Base-by-base conservation (phyloP, 2,329 filamentous ascomycete species). In the Fusarium udum region DNA sequence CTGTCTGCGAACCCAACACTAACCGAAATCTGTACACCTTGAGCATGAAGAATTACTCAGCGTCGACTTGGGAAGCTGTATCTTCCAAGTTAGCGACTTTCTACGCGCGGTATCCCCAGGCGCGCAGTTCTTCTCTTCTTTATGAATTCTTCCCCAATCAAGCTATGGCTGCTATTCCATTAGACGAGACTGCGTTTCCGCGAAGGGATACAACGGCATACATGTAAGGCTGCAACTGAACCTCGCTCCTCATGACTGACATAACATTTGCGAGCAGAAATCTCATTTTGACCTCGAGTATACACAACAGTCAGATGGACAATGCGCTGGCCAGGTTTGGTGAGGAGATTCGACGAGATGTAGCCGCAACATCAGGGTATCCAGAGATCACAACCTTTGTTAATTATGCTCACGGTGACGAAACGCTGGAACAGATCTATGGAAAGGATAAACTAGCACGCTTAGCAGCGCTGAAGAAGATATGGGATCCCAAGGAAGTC, bases 241-340 rank as follows among this genome's bases (percentile, higher is more conserved):
- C 10, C 20, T 1, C 7, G 3, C 0, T 16, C 2, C 9, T 1
- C 1, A 16, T 31, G 14, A 7, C 28, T 51, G 48, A 51, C 31
- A 8, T 20, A 16, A 20, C 20, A 20, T 51, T 4, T 5, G 3
- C 15, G 1, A 2, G 0, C 1, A 51, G 48, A 15, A 51, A 51
- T 24, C 48, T 51, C 2, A 51, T 51, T 1, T 34, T 51, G 16
- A 51, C 31, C 6, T 51, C 48, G 0, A 34, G 22, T 5, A 4
- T 20, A 20, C 48, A 51, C 4, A 26, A 20, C 2, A 34, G 16
- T 51, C n/a, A 34, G 4, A 34, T 10, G 4, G 31, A 51, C 4
- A 15, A 34, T 34, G 31, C n/a, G 14, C 22, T 51, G 12, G 8
- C 4, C 2, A 26, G 12, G 31, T 51, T 34, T 51, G 48, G 48